phyloP scores from a whole-genome alignment of 257 asterid genomes.

The Solanum etuberosum region DNA sequence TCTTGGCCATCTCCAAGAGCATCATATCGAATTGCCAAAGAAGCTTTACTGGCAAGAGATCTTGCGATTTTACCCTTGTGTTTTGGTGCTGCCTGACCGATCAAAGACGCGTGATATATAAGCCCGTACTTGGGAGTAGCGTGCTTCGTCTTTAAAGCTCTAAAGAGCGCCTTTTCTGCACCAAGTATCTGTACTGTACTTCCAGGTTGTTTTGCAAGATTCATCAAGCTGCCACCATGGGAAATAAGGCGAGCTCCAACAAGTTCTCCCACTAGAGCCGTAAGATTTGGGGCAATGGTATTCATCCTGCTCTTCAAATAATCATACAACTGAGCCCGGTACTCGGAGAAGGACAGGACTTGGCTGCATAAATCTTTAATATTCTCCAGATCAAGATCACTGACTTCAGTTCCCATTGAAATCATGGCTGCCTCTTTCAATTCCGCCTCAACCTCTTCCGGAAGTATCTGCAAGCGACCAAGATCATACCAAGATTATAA shows the following conservation, averaged over 20 bases:
- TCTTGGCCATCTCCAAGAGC: slow-evolving; percentile 75
- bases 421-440: slow-evolving; percentile 73
- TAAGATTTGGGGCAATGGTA: slow-evolving; percentile 84
- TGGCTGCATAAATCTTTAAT: slow-evolving; percentile 80
- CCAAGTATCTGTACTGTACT: slow-evolving; percentile 93
- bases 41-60: slow-evolving; percentile 76
- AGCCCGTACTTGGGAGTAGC: slow-evolving; percentile 90
- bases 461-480: slow-evolving; percentile 31
- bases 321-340: slow-evolving; percentile 73
- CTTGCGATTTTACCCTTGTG: slow-evolving; percentile 84
- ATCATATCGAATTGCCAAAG: slow-evolving; percentile 70
- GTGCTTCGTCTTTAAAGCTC: slow-evolving; percentile 84
- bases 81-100: slow-evolving; percentile 90
- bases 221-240: slow-evolving; percentile 81
- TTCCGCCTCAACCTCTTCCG: slow-evolving; percentile 72
- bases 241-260: slow-evolving; percentile 89
- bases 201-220: slow-evolving; percentile 94
- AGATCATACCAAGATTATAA: not conserved
- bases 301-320: slow-evolving; percentile 86
- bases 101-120: slow-evolving; percentile 80
- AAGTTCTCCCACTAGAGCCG: slow-evolving; percentile 89
- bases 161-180: slow-evolving; percentile 82
- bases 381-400: slow-evolving; percentile 73
- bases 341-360: slow-evolving; percentile 72
- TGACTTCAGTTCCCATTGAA: slow-evolving; percentile 95